Evolutionary conservation across 805 yeast genomes (phyloP).

Genomic region (Saccharomycopsis lassenensis): DNA sequence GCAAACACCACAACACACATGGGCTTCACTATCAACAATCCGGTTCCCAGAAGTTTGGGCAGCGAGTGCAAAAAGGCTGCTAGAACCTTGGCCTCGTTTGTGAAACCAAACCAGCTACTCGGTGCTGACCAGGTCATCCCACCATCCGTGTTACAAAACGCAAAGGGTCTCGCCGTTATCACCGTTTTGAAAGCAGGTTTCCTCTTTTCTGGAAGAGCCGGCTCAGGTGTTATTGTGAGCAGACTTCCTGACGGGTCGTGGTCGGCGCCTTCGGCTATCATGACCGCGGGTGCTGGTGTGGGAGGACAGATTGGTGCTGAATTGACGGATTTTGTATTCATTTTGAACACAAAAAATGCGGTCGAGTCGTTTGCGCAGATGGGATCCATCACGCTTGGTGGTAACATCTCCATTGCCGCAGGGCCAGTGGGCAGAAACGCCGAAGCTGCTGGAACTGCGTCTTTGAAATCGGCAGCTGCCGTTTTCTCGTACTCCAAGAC

Average conservation of each 20-base stretch:
- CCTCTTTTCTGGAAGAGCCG: conserved; percentile 92
- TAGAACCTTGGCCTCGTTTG: conserved; percentile 74
- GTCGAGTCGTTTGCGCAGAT: conserved; percentile 89
- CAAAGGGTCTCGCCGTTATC: conserved; percentile 84
- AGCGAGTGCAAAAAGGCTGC: conserved; percentile 91
- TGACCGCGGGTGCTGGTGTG: conserved; percentile 96
- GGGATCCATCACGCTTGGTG: conserved; percentile 92
- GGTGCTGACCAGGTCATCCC: conserved; percentile 89
- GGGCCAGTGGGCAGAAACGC: conserved; percentile 97
- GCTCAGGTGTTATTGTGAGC: conserved; percentile 92
- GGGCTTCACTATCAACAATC: conserved; percentile 71
- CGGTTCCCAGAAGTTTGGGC: conserved; percentile 81
- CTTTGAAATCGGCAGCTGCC: conserved; percentile 77
- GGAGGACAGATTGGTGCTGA: conserved; percentile 98
- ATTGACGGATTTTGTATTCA: conserved; percentile 90
- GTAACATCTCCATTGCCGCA: conserved; percentile 90
- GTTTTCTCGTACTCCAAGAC: conserved; percentile 91
- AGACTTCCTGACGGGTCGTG: conserved; percentile 89
- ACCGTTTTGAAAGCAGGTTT: conserved; percentile 98
- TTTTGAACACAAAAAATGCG: conserved; percentile 76
- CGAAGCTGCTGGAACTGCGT: conserved; percentile 94
- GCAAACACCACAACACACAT: conserved; percentile 24
- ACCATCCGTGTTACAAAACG: conserved; percentile 73
- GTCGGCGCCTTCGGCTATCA: conserved; percentile 96
- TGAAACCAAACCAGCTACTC: conserved; percentile 88